Conservation (phyloP, 768 basidiomycete genomes). For the Boletus tomentosulus region DNA sequence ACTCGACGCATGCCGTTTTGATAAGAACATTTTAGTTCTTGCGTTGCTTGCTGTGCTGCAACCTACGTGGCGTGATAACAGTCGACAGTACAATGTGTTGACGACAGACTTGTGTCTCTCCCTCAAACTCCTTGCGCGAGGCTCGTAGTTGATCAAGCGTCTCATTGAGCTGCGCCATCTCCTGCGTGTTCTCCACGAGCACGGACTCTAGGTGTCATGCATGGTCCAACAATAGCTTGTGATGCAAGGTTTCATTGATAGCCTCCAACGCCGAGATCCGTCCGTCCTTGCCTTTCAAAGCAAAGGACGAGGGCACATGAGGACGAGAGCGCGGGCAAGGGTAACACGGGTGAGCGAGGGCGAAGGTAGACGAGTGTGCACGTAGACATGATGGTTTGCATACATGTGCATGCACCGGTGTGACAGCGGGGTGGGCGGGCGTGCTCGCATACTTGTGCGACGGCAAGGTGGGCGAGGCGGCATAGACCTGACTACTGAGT, state of each 20-base stretch:
- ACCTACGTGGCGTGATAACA: too few relatives aligned
- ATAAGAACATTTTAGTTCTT: conserved; percentile 57
- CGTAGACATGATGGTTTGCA: too few relatives aligned
- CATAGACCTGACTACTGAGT: too few relatives aligned
- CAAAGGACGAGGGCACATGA: too few relatives aligned
- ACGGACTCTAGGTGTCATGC: conserved; percentile 44
- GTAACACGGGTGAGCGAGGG: too few relatives aligned
- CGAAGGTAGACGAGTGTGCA: too few relatives aligned
- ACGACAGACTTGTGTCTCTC: conserved; percentile 33
- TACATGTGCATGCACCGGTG: too few relatives aligned
- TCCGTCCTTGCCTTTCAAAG: conserved; percentile 30
- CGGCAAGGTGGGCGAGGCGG: too few relatives aligned
- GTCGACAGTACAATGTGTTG: too few relatives aligned
- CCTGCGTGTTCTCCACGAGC: conserved; percentile 36
- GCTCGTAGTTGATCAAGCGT: conserved; percentile 39
- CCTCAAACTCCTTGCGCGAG: conserved; percentile 46
- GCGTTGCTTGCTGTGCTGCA: conserved; percentile 45
- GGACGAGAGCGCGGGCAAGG: too few relatives aligned
- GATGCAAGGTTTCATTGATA: conserved; percentile 47
- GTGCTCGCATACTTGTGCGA: too few relatives aligned
- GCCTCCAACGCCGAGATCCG: conserved; percentile 47
- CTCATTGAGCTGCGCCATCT: conserved; percentile 39
- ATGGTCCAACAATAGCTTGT: conserved; percentile 54
- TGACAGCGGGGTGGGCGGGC: too few relatives aligned
- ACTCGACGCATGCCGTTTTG: conserved; percentile 65